These are phyloP conservation scores for Nidula microcarpa DNA, from an alignment of 768 basidiomycete genomes.

Conservation along the genomic window DNA sequence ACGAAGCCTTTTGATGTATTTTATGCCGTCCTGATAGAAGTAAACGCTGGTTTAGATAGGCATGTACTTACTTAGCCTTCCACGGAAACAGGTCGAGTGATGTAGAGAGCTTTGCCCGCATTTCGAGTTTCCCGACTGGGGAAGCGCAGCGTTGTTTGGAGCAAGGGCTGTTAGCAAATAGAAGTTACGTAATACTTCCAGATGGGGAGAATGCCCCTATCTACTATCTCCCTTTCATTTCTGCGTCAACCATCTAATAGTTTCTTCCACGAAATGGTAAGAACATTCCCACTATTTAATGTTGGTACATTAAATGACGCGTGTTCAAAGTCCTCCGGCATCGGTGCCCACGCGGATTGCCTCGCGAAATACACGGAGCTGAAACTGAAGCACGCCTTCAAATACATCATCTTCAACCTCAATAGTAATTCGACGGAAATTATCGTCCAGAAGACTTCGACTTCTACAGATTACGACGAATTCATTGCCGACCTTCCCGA, in stretches of 20 bases:
- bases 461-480: conserved; percentile 53
- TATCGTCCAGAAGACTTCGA: conserved; percentile 68
- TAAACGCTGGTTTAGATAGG: too few relatives aligned
- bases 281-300: too few relatives aligned
- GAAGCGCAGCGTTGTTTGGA: not conserved
- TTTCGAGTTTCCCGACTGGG: not conserved
- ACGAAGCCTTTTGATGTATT: too few relatives aligned
- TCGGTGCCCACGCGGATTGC: conserved; percentile 57
- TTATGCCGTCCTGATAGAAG: too few relatives aligned
- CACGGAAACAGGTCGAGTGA: not conserved
- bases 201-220: too few relatives aligned
- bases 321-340: conserved; percentile 55
- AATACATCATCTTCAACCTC: conserved; percentile 84
- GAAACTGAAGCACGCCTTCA: conserved; percentile 73
- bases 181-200: not conserved
- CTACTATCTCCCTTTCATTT: too few relatives aligned
- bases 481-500: conserved; percentile 77
- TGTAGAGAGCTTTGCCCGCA: not conserved
- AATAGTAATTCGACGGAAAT: conserved; percentile 65
- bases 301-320: too few relatives aligned
- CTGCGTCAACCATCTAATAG: too few relatives aligned
- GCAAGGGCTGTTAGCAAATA: not conserved
- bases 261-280: too few relatives aligned
- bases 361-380: conserved; percentile 59
- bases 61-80: too few relatives aligned